Percentiles rank a stretch among this genome's conserved stretches.
These are phyloP conservation scores for Nymphaea colorata DNA, from an alignment of 164 flowering plant species.

Conservation along the genomic window DNA sequence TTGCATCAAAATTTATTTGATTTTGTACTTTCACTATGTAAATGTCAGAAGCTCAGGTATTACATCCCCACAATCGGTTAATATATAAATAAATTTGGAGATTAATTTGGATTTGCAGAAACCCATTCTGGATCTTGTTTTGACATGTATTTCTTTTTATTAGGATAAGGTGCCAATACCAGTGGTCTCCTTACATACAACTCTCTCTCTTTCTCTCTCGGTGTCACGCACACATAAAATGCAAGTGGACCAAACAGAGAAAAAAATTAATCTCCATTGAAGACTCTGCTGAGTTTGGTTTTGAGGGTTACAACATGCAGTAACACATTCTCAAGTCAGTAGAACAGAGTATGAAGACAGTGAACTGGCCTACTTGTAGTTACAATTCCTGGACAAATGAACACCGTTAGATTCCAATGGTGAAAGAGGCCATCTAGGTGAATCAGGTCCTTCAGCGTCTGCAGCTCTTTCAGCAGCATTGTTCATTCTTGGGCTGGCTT, in stretches of 20 bases:
- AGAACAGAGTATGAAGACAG: background rate
- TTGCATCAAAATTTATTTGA: too few relatives aligned
- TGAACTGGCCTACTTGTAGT: background rate
- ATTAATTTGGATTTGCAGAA: too few relatives aligned
- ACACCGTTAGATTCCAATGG: constrained; percentile 34
- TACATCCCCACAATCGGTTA: background rate
- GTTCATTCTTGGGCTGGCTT: constrained; percentile 39
- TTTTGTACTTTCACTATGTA: too few relatives aligned
- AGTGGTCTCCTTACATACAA: too few relatives aligned
- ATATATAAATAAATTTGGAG: too few relatives aligned
- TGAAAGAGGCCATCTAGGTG: constrained; percentile 52
- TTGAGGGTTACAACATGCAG: background rate
- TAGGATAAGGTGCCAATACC: too few relatives aligned
- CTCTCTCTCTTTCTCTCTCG: too few relatives aligned
- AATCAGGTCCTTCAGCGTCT: constrained; percentile 35
- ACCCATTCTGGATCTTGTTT: too few relatives aligned
- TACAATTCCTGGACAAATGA: background rate
- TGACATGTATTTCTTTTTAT: background rate
- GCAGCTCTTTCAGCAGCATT: constrained; percentile 38
- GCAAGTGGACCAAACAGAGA: background rate
- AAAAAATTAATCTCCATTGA: background rate
- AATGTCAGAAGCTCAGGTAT: too few relatives aligned
- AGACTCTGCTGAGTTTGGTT: background rate
- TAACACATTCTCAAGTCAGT: background rate
- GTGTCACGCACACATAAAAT: too few relatives aligned